Evolutionary conservation across 805 yeast species (phyloP).

Genomic region (Maudiozyma pseudohumilis): DNA sequence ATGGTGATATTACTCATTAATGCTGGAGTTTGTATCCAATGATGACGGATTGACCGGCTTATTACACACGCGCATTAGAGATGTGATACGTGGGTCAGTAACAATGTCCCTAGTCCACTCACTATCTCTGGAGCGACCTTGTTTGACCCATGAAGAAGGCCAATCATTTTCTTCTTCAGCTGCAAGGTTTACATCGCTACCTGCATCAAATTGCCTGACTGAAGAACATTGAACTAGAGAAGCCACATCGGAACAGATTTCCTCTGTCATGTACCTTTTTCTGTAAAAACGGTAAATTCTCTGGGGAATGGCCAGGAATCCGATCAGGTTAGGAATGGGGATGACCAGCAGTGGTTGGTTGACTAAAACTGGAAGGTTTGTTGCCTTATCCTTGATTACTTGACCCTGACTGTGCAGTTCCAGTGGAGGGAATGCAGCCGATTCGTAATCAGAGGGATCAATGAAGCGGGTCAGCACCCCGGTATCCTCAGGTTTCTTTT

Average conservation of each 20-base stretch:
- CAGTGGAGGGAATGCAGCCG: conserved; percentile 42
- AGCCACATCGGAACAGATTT: conserved; percentile 48
- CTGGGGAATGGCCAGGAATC: conserved; percentile 66
- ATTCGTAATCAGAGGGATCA: conserved; percentile 43
- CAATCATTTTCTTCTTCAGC: conserved; percentile 70
- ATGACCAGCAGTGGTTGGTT: conserved; percentile 72
- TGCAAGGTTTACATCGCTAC: conserved; percentile 32
- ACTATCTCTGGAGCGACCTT: conserved; percentile 61
- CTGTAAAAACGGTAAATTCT: conserved; percentile 73
- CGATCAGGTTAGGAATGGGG: conserved; percentile 68
- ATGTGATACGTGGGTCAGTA: conserved; percentile 54
- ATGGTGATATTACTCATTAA: no score
- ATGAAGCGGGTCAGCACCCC: conserved; percentile 56
- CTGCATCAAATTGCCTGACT: conserved; percentile 40
- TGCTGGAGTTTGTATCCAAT: no score
- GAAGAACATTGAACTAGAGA: conserved; percentile 40
- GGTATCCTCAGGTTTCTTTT: conserved; percentile 9
- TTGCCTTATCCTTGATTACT: conserved; percentile 24
- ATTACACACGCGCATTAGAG: conserved; percentile 3
- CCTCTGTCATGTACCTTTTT: conserved; percentile 59
- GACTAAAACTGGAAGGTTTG: conserved; percentile 45
- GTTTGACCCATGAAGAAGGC: conserved; percentile 77
- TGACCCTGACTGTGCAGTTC: neutral
- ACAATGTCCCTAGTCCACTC: conserved; percentile 80
- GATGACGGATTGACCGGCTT: no score